Percentiles rank a stretch among this genome's conserved stretches.
These are phyloP conservation scores for Luvunga scandens DNA, from an alignment of 345 rosid genomes.

Conservation along the genomic window DNA sequence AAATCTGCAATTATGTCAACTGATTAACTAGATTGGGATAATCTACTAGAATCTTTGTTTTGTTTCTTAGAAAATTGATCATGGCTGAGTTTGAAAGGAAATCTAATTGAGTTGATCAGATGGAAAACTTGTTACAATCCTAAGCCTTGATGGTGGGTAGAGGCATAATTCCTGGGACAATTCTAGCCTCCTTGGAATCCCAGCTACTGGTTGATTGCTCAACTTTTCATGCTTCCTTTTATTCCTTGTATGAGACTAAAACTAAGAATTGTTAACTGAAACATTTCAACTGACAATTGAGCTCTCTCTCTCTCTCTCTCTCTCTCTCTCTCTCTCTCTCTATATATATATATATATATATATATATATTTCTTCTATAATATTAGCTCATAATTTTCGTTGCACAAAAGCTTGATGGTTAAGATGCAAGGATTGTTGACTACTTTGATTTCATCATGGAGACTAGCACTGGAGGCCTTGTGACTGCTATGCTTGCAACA, in stretches of 20 bases:
- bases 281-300: neutral
- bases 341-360: too few relatives aligned
- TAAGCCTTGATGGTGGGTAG: conserved; percentile 20
- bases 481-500: conserved; percentile 22
- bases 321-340: too few relatives aligned
- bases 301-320: too few relatives aligned
- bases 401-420: conserved; percentile 13
- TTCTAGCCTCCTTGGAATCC: conserved; percentile 21
- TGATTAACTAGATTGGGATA: neutral
- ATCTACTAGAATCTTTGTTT: neutral
- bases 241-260: neutral
- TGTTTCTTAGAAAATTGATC: neutral
- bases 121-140: conserved; percentile 7
- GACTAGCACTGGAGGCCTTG: conserved; percentile 24
- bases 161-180: conserved; percentile 17
- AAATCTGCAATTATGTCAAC: neutral
- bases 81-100: neutral
- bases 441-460: conserved; percentile 23
- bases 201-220: conserved; percentile 19
- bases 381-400: neutral
- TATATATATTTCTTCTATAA: neutral
- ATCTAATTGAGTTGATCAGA: neutral
- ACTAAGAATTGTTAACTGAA: neutral
- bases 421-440: conserved; percentile 20
- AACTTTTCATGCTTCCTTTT: neutral